Evolutionary conservation across 331 rosid genomes (phyloP), one percentile per base, ranked within the genome.

Genomic region (Rosa hybrid): DNA sequence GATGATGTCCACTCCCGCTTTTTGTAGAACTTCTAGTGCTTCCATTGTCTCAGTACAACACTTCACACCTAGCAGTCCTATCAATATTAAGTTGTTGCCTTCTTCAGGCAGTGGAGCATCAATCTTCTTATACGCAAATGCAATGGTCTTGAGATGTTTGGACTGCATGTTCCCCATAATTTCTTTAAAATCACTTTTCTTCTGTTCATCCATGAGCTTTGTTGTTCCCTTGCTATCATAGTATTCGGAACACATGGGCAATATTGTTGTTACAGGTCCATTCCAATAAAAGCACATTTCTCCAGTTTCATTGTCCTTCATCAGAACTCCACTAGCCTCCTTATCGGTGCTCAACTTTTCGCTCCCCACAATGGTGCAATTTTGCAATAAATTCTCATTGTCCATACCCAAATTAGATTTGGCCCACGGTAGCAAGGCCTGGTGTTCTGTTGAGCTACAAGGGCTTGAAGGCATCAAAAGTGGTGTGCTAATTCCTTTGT

Each of bases 121-220:
- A n/a, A 18, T 44, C n/a, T 60, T 16, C 67, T 73, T 62, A 78
- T 51, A 50, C 17, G 83, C 74, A 38, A 80, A 80, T 25, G 67
- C 73, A 9, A 80, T 13, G 30, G 78, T 49, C 39, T 60, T 48
- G 18, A 80, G 56, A 72, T 65, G 53, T n/a, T 72, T 30, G 17
- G 18, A 41, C 77, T 34, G 27, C 73, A 72, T 72, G 30, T 34
- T 4, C 20, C 53, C 34, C 12, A 49, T 38, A 38, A 1, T 14
- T 20, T 39, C 41, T 10, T 63, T 1, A 18, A 80, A 49, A 50
- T 12, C 44, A 71, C 16, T 9, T 39, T 46, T 48, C 44, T 80
- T 49, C 1, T 63, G 42, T 60, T 72, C 78, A 9, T 72, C 50
- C 27, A 80, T 59, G 41, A 3, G 49, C 25, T 49, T 62, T 46